Evolutionary conservation across 768 basidiomycete genomes (phyloP).

Genomic region (Naganishia onofrii): DNA sequence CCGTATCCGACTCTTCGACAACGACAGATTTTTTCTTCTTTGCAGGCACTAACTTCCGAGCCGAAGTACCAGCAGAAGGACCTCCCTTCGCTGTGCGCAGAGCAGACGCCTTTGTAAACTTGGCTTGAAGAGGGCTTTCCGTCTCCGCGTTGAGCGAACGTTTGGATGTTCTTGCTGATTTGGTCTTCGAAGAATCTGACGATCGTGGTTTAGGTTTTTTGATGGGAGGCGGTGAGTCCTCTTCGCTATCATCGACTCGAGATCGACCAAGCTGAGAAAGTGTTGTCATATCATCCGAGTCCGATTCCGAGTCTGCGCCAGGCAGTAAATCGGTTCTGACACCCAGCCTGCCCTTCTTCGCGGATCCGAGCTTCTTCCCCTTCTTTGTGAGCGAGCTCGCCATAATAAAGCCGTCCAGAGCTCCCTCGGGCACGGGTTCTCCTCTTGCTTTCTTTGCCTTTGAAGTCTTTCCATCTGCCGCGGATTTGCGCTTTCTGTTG

Average conservation of each 20-base stretch:
- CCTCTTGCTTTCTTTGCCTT: conserved; percentile 38
- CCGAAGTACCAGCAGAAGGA: background rate
- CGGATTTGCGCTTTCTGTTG: conserved; percentile 24
- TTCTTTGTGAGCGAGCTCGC: conserved; percentile 27
- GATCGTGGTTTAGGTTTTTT: background rate
- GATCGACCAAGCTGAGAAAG: conserved; percentile 13
- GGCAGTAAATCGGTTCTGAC: conserved; percentile 12
- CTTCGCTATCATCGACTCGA: conserved; percentile 17
- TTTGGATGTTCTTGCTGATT: background rate
- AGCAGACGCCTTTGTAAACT: conserved; percentile 7
- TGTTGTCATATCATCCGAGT: conserved; percentile 2
- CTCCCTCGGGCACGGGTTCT: conserved; percentile 48
- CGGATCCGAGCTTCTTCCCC: conserved; percentile 22
- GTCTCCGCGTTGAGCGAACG: background rate
- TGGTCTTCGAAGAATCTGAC: background rate
- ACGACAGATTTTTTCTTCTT: background rate
- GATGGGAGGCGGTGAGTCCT: background rate
- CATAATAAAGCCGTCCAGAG: conserved; percentile 42
- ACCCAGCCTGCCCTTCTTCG: conserved; percentile 16
- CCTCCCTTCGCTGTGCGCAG: background rate
- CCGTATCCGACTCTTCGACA: conserved; percentile 3
- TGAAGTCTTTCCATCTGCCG: conserved; percentile 29
- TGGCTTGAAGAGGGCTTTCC: conserved; percentile 16
- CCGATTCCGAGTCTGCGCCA: conserved; percentile 18
- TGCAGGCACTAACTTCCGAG: background rate